Evolutionary conservation across 139 green algal genomes (phyloP).

Genomic region (Trebouxia sp.): DNA sequence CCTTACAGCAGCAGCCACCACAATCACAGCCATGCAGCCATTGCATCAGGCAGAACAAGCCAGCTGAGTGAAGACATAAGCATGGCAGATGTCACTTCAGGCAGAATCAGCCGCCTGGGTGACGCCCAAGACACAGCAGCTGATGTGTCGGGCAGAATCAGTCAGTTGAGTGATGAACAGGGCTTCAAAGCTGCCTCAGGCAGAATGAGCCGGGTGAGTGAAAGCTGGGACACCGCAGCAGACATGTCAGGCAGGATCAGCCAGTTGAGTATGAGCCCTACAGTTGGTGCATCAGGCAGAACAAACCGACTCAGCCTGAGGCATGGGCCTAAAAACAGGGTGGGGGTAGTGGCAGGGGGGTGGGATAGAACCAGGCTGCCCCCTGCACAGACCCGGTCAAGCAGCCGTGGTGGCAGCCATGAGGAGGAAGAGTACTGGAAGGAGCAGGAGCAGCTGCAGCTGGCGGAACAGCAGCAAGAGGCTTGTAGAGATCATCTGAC

Average conservation of each 20-base stretch:
- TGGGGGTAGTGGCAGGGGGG: background rate
- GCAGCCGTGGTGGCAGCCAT: background rate
- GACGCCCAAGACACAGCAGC: too few relatives aligned
- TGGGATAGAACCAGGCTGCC: background rate
- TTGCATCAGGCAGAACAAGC: too few relatives aligned
- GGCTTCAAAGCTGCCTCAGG: too few relatives aligned
- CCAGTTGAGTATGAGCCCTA: background rate
- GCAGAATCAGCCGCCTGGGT: too few relatives aligned
- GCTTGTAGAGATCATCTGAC: background rate
- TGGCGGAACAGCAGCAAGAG: background rate
- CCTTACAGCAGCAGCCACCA: too few relatives aligned
- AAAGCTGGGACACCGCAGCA: too few relatives aligned
- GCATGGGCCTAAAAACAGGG: background rate
- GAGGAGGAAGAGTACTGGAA: conserved; percentile 16
- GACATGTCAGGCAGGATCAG: background rate
- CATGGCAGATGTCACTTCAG: too few relatives aligned
- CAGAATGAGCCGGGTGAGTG: too few relatives aligned
- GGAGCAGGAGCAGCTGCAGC: background rate
- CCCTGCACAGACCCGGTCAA: background rate
- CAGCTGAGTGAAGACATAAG: too few relatives aligned
- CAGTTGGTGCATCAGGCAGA: background rate
- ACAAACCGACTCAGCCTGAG: background rate
- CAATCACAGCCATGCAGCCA: too few relatives aligned
- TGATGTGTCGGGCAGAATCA: too few relatives aligned
- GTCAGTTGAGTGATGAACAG: too few relatives aligned